Base-by-base conservation (phyloP, 2,329 filamentous ascomycete species). In the Epicoccum sorghinum region DNA sequence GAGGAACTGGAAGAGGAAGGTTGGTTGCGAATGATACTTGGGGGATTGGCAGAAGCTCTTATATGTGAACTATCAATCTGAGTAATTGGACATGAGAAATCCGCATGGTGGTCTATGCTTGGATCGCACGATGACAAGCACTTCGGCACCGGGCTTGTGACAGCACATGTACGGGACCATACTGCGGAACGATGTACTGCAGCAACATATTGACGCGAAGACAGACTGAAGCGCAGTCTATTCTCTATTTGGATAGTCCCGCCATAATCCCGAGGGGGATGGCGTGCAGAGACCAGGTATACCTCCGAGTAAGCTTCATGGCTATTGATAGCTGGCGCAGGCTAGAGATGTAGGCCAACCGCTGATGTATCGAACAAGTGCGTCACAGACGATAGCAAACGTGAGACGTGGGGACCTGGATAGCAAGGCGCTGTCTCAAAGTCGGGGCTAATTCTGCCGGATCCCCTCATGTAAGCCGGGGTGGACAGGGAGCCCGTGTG, bases 171-270 rank as follows among this genome's bases (percentile, higher is more conserved):
- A 72, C 70, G 64, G 68, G 63, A 63, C 64, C 68, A 68, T 68
- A 69, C 66, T 69, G 66, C 73, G 69, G 71, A 70, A 69, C 70
- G 66, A 72, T 67, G 70, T 73, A 72, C 69, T 73, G 66, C 67
- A 72, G 66, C 64, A 71, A 64, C 68, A 69, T 69, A 67, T 75
- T 75, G 72, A 74, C 72, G 68, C 75, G 71, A 75, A 70, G 63
- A 66, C 59, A 68, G 61, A 68, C 67, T 73, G 67, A 70, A 70
- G 65, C 65, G 64, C 63, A 62, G 60, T 55, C 69, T 64, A 68
- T 67, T 63, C 66, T 57, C 58, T 65, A 66, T 65, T 61, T 68
- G 68, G 68, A 66, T 71, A 65, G 71, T 63, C 57, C 63, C 55
- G 61, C 66, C 70, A 65, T 65, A 57, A 65, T 66, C 59, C 68